These are phyloP conservation scores for Aegle marmelos DNA, from an alignment of 345 rosid genomes.

Conservation along the genomic window DNA sequence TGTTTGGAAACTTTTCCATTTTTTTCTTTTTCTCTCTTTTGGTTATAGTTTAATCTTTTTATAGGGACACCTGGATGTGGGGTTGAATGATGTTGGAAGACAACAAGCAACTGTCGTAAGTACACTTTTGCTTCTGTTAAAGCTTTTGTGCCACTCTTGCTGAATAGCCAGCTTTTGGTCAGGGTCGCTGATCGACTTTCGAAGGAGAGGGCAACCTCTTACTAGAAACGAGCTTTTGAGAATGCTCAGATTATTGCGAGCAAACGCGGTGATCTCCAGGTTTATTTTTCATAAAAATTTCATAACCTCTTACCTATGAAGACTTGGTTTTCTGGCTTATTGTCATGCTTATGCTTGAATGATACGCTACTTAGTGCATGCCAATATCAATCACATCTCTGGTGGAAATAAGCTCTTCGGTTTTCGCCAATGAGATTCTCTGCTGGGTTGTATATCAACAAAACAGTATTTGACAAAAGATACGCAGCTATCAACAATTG, in stretches of 20 bases:
- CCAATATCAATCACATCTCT: not conserved
- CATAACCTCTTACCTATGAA: not conserved
- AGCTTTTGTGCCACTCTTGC: not conserved
- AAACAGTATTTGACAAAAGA: not conserved
- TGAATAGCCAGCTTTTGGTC: not conserved
- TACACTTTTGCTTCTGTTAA: not conserved
- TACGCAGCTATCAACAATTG: not conserved
- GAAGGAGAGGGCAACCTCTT: slow-evolving; percentile 31
- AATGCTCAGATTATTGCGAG: slow-evolving; percentile 39
- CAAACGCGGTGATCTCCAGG: slow-evolving; percentile 33
- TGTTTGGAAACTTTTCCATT: too few relatives aligned
- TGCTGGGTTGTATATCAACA: not conserved
- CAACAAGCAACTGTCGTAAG: slow-evolving; percentile 19
- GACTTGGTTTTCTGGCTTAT: not conserved
- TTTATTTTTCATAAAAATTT: not conserved
- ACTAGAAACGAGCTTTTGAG: slow-evolving; percentile 41
- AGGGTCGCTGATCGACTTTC: slow-evolving; percentile 43
- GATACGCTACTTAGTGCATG: not conserved
- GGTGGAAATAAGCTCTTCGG: not conserved
- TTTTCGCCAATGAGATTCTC: not conserved
- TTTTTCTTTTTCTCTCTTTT: not conserved
- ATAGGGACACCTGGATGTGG: slow-evolving; percentile 29
- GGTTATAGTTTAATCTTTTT: not conserved
- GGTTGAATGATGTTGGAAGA: slow-evolving; percentile 22
- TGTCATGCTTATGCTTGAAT: not conserved